Evolutionary conservation across 2,329 filamentous ascomycete genomes (phyloP), one percentile per base, ranked within the genome.

Genomic region (Magnaporthiopsis poae): DNA sequence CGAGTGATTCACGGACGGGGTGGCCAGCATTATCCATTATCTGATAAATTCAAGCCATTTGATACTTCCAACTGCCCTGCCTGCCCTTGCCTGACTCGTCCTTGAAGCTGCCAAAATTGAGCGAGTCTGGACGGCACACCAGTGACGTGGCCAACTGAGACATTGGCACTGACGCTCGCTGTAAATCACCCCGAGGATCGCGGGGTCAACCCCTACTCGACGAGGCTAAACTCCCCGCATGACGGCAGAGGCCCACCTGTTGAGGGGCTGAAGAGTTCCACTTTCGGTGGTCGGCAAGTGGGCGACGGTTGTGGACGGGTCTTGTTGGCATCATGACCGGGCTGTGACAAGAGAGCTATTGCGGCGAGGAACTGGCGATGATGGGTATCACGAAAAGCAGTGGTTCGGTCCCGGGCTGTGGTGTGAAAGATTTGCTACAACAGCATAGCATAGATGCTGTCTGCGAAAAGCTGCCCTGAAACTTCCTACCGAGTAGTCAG

Each of bases 121-220:
- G 8, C 39, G 39, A 18, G 5, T 21, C 18, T 46, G 39, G 15
- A 15, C 3, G 39, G 13, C 39, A 18, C 3, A 15, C 4, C 15
- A 46, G 15, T 46, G 39, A 46, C 18, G 46, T 25, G 46, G 21
- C 46, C 21, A 25, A 9, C 46, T 25, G 46, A 56, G 21, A 25
- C 46, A 36, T 9, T 8, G 12, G 39, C n/a, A 62, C n/a, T 13
- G 18, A 65, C 15, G 66, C 71, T 75, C 74, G 74, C 73, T 74
- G 69, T 69, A 73, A 73, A 72, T 68, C 27, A 69, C n/a, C 39
- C 74, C 74, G 74, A 75, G 69, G 56, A 33, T 63, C 61, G 69
- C 67, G 69, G 70, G 69, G 68, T 62, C 15, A 56, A 13, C 27
- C 60, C 60, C 60, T 61, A 18, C 27, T 61, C n/a, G 18, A 56